Percentiles rank a stretch among this genome's conserved stretches.
phyloP scores from a whole-genome alignment of 139 green algal species.

The Chlorella sp. region DNA sequence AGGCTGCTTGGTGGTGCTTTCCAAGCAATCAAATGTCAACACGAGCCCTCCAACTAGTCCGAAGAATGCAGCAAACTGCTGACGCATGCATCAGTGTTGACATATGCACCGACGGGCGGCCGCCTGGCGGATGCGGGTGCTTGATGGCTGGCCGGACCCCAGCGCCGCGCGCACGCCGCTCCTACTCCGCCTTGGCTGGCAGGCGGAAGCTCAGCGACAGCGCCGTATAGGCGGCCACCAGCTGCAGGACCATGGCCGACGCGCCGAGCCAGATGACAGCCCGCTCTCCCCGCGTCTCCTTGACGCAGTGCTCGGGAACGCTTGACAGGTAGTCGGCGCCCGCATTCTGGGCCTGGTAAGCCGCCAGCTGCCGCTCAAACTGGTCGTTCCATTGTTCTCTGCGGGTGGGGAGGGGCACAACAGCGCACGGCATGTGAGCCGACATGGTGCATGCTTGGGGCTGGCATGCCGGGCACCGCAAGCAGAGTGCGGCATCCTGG shows the following conservation, averaged over 20 bases:
- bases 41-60: too few species aligned
- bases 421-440: too few species aligned
- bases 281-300: conserved; percentile 31
- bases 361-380: conserved; percentile 18
- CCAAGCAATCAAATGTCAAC: too few species aligned
- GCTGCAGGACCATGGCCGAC: conserved; percentile 26
- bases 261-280: conserved; percentile 23
- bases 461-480: too few species aligned
- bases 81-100: too few species aligned
- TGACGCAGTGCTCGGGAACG: conserved; percentile 45
- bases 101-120: too few species aligned
- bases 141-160: background rate
- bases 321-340: conserved; percentile 19
- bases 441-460: too few species aligned
- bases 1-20: too few species aligned
- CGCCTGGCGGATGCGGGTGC: background rate
- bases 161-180: background rate
- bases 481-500: too few species aligned
- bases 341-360: background rate
- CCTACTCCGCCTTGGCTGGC: conserved; percentile 40
- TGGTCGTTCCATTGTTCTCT: background rate
- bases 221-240: conserved; percentile 35
- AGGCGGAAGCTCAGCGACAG: conserved; percentile 39
- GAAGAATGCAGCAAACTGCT: too few species aligned
- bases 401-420: too few species aligned